Conservation (phyloP, 768 basidiomycete genomes). For the Boletus reticulatus region DNA sequence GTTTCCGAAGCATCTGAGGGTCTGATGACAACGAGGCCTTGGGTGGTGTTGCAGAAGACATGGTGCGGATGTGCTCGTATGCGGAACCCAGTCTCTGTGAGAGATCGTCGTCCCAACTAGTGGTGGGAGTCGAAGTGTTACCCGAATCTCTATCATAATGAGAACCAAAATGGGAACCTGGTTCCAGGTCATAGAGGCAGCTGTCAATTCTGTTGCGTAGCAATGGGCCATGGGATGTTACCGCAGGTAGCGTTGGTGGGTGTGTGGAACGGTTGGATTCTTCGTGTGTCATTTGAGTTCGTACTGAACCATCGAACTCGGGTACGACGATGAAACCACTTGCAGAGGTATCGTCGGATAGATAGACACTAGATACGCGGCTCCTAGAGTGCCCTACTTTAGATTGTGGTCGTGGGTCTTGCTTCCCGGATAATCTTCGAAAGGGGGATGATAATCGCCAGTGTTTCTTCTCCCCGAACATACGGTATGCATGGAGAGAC, state of each 20-base stretch:
- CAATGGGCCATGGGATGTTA: background rate
- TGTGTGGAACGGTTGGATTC: background rate
- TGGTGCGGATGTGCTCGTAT: conserved; percentile 22
- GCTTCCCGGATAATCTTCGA: conserved; percentile 11
- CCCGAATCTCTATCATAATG: background rate
- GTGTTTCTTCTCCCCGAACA: conserved; percentile 27
- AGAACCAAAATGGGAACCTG: background rate
- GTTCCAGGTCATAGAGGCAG: background rate
- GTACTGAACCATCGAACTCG: conserved; percentile 21
- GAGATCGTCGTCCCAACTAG: conserved; percentile 18
- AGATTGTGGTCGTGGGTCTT: background rate
- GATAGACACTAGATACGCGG: conserved; percentile 21
- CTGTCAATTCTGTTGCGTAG: background rate
- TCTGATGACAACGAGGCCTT: conserved; percentile 19
- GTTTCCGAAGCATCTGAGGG: conserved; percentile 26
- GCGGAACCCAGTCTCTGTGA: conserved; percentile 20
- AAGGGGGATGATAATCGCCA: conserved; percentile 26
- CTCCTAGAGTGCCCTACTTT: conserved; percentile 3
- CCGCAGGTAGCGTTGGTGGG: background rate
- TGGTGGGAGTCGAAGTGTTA: background rate
- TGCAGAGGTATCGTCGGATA: conserved; percentile 15
- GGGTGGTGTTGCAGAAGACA: conserved; percentile 16
- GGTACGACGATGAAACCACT: conserved; percentile 21
- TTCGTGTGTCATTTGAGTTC: background rate
- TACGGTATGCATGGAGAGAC: conserved; percentile 13